Conservation (phyloP, 306 rosid genomes). For the Ochetophila trinervis region DNA sequence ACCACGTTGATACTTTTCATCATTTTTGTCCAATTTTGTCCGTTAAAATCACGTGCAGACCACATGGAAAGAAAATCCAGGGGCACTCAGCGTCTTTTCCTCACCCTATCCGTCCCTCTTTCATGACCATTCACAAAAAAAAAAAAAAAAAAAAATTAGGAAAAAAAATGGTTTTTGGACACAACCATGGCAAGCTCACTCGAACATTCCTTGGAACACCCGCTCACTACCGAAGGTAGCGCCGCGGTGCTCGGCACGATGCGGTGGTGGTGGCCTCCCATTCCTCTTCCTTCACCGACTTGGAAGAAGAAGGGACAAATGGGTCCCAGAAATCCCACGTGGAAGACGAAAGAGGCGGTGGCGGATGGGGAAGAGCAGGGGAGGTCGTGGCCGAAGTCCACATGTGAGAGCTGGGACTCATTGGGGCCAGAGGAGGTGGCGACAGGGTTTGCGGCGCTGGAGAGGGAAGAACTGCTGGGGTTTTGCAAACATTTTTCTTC, state of each 20-base stretch:
- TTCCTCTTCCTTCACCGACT: constrained; percentile 71
- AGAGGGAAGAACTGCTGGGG: constrained; percentile 42
- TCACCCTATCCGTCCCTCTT: too few species aligned
- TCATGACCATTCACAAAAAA: too few species aligned
- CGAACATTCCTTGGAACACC: constrained; percentile 51
- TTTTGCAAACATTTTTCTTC: too few species aligned
- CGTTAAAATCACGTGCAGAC: too few species aligned
- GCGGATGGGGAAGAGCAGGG: constrained; percentile 62
- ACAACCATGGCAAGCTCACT: constrained; percentile 90
- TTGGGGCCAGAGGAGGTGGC: constrained; percentile 53
- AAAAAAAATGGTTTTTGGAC: too few species aligned
- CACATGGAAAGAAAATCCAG: too few species aligned
- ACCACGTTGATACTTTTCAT: too few species aligned
- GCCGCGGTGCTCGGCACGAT: constrained; percentile 57
- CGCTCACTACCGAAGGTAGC: constrained; percentile 56
- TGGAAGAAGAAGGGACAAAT: constrained; percentile 56
- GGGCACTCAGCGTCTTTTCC: too few species aligned
- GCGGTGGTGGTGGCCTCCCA: constrained; percentile 69
- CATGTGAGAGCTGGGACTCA: constrained; percentile 71
- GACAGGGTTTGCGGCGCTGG: constrained; percentile 47
- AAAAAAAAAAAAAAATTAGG: too few species aligned
- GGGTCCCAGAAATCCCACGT: constrained; percentile 99
- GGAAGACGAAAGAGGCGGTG: constrained; percentile 55
- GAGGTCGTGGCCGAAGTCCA: constrained; percentile 76
- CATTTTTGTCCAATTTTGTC: too few species aligned